phyloP scores from a whole-genome alignment of 495 filamentous ascomycete genomes.

The Oleoguttula mirabilis region DNA sequence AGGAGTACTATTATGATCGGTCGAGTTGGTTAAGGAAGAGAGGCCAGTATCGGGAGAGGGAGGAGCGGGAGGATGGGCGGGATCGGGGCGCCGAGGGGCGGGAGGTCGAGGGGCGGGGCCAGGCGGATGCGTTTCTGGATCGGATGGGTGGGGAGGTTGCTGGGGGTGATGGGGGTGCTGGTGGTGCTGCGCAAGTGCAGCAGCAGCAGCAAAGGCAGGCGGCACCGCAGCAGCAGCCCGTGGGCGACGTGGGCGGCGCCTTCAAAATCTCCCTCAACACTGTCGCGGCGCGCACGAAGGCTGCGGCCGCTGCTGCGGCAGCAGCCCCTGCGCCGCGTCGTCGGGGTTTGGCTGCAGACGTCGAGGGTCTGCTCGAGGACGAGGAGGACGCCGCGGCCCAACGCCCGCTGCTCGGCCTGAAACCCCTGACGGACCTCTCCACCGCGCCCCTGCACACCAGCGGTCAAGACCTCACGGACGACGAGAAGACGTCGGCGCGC shows the following conservation, averaged over 20 bases:
- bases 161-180: conserved; percentile 18
- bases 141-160: conserved; percentile 79
- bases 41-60: conserved; percentile 54
- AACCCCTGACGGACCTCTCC: conserved; percentile 10
- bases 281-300: conserved; percentile 52
- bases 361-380: conserved; percentile 87
- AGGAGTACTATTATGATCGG: conserved; percentile 79
- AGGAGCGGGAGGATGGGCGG: conserved; percentile 62
- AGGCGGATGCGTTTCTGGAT: conserved; percentile 89
- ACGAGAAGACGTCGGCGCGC: conserved; percentile 44
- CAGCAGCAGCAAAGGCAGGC: too few species aligned
- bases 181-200: conserved; percentile 7
- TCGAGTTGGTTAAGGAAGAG: conserved; percentile 77
- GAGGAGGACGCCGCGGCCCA: conserved; percentile 43
- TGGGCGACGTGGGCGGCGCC: conserved; percentile 58
- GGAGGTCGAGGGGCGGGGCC: conserved; percentile 70
- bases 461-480: conserved; percentile 15
- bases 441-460: not conserved
- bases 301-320: conserved; percentile 1
- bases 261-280: conserved; percentile 92
- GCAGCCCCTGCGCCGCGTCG: conserved; percentile 58
- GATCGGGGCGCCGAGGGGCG: conserved; percentile 69
- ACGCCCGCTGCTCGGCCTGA: conserved; percentile 2
- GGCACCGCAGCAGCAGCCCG: conserved; percentile 36
- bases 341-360: conserved; percentile 71